phyloP scores from a whole-genome alignment of 345 rosid species.

The Salix koriyanagi region DNA sequence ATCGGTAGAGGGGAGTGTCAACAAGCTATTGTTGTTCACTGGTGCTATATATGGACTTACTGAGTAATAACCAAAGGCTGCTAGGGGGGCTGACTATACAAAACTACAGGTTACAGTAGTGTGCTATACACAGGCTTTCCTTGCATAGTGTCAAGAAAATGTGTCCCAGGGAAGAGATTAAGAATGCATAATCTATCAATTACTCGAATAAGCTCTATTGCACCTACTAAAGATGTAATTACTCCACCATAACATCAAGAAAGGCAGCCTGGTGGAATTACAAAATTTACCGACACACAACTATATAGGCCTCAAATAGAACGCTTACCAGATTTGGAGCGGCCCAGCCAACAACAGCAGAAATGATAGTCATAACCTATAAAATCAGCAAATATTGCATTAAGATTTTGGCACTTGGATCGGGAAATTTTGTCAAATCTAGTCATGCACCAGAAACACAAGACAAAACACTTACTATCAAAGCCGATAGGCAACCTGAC shows the following conservation, averaged over 20 bases:
- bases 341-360: slow-evolving; percentile 83
- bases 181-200: neutral
- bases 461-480: slow-evolving; percentile 49
- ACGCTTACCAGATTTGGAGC: slow-evolving; percentile 85
- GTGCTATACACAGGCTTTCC: neutral
- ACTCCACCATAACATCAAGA: neutral
- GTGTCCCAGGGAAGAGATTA: neutral
- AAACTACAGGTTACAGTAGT: neutral
- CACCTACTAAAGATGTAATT: neutral
- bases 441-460: neutral
- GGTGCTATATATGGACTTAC: neutral
- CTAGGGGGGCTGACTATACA: neutral
- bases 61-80: neutral
- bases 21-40: neutral
- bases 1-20: neutral
- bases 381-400: slow-evolving; percentile 10
- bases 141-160: neutral
- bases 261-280: neutral
- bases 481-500: slow-evolving; percentile 72
- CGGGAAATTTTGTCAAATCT: slow-evolving; percentile 2
- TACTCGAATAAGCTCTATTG: neutral
- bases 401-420: neutral
- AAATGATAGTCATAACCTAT: slow-evolving; percentile 89
- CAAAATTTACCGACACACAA: neutral
- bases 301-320: slow-evolving; percentile 13